Conservation (phyloP, 305 asterid genomes). For the Fraxinus baroniana region DNA sequence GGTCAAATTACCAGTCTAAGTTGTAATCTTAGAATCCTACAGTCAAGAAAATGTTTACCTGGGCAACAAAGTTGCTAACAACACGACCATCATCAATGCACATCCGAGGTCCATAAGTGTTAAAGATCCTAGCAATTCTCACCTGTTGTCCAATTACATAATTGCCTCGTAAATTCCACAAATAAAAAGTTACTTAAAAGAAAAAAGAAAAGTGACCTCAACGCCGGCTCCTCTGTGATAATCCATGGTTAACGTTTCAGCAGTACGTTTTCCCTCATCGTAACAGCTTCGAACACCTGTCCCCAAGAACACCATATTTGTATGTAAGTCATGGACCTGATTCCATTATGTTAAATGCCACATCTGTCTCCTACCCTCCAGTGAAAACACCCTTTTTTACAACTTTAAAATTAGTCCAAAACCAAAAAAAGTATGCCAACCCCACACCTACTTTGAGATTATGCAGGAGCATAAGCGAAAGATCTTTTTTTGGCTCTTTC, state of each 20-base stretch:
- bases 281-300: slow-evolving; percentile 98
- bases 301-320: slow-evolving; percentile 17
- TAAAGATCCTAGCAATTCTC: slow-evolving; percentile 90
- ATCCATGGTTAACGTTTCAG: slow-evolving; percentile 98
- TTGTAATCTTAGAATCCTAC: background rate
- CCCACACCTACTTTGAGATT: background rate
- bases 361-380: background rate
- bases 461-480: too few species aligned
- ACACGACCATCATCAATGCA: slow-evolving; percentile 97
- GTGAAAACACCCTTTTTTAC: background rate
- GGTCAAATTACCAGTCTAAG: background rate
- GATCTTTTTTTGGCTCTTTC: too few species aligned
- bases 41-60: slow-evolving; percentile 41
- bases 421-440: background rate
- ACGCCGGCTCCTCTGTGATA: slow-evolving; percentile 94
- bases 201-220: slow-evolving; percentile 51
- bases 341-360: background rate
- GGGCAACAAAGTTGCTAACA: slow-evolving; percentile 97
- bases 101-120: slow-evolving; percentile 97
- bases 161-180: too few species aligned
- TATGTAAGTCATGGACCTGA: slow-evolving; percentile 22
- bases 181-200: too few species aligned
- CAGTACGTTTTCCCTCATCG: slow-evolving; percentile 97
- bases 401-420: too few species aligned
- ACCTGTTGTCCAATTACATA: slow-evolving; percentile 44